phyloP scores from a whole-genome alignment of 31 red algal species.

The Bonnemaisonia californica region DNA sequence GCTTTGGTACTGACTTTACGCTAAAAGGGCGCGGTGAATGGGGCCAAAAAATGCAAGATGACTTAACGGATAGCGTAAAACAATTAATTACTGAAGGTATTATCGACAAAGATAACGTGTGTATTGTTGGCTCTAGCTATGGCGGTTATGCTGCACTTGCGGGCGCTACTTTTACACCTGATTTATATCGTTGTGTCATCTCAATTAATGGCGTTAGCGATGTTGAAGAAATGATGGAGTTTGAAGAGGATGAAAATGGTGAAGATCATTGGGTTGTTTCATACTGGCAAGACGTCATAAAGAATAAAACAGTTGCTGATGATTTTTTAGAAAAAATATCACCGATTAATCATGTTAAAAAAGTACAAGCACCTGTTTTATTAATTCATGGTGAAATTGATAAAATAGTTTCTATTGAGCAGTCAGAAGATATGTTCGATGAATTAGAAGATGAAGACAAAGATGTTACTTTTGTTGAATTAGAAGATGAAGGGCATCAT shows the following conservation, averaged over 20 bases:
- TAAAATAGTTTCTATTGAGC: neutral
- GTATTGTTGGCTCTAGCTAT: conserved; percentile 20
- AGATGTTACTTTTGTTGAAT: conserved; percentile 15
- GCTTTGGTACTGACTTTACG: conserved; percentile 7
- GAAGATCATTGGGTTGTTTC: neutral
- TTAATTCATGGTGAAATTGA: conserved; percentile 22
- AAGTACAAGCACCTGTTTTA: conserved; percentile 22
- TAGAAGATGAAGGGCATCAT: conserved; percentile 12
- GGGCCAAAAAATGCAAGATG: conserved; percentile 3
- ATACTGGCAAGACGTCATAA: neutral
- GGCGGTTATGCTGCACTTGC: conserved; percentile 15
- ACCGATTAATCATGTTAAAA: conserved; percentile 1
- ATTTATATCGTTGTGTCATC: conserved; percentile 11
- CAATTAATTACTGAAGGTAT: conserved; percentile 5
- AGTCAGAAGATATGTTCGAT: neutral
- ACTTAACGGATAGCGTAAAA: conserved; percentile 16
- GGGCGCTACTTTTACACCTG: conserved; percentile 25
- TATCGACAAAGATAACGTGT: conserved; percentile 2
- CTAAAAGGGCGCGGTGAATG: neutral
- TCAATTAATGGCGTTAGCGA: neutral
- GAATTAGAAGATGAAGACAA: neutral
- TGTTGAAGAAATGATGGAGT: neutral
- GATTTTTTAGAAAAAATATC: conserved; percentile 3
- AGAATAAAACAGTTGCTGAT: conserved; percentile 13
- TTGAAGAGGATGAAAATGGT: conserved; percentile 5